These are phyloP conservation scores for Xylariaceae sp. DNA, from an alignment of 2,329 filamentous ascomycete species.

Conservation along the genomic window DNA sequence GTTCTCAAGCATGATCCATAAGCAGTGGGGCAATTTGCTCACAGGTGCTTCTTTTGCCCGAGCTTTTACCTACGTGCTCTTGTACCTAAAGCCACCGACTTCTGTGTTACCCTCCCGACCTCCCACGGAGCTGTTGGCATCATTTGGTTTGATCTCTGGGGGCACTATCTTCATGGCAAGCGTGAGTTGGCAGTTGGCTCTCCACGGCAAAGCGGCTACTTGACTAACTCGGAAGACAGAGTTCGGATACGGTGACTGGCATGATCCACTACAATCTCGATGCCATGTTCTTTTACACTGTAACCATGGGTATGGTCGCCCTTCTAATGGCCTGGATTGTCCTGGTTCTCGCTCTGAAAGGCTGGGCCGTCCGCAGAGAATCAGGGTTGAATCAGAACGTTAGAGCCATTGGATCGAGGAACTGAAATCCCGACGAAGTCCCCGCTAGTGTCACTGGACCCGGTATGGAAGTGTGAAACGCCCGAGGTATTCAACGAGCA, in stretches of 20 bases:
- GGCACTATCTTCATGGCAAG: slow-evolving; percentile 92
- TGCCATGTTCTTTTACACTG: slow-evolving; percentile 90
- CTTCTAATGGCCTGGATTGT: slow-evolving; percentile 84
- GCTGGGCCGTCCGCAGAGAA: slow-evolving; percentile 66
- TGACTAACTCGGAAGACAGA: slow-evolving; percentile 40
- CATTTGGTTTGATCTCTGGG: slow-evolving; percentile 83
- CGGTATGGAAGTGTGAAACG: neutral
- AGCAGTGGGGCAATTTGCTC: slow-evolving; percentile 86
- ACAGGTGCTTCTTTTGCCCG: slow-evolving; percentile 76
- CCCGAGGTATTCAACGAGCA: neutral
- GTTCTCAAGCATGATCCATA: slow-evolving; percentile 87
- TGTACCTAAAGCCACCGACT: slow-evolving; percentile 75
- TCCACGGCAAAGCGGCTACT: neutral
- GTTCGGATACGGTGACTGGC: slow-evolving; percentile 69
- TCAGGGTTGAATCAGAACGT: slow-evolving; percentile 16
- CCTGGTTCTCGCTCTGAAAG: slow-evolving; percentile 75
- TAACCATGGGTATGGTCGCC: slow-evolving; percentile 78
- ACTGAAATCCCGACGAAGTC: neutral
- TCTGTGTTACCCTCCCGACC: slow-evolving; percentile 79
- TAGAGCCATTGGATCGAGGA: slow-evolving; percentile 17
- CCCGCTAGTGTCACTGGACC: neutral
- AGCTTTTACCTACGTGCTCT: slow-evolving; percentile 71
- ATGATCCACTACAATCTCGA: slow-evolving; percentile 76
- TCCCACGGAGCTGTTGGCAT: slow-evolving; percentile 80
- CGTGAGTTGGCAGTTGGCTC: slow-evolving; percentile 52